phyloP scores from a whole-genome alignment of 768 basidiomycete genomes.

The Rhizopogon rudus region DNA sequence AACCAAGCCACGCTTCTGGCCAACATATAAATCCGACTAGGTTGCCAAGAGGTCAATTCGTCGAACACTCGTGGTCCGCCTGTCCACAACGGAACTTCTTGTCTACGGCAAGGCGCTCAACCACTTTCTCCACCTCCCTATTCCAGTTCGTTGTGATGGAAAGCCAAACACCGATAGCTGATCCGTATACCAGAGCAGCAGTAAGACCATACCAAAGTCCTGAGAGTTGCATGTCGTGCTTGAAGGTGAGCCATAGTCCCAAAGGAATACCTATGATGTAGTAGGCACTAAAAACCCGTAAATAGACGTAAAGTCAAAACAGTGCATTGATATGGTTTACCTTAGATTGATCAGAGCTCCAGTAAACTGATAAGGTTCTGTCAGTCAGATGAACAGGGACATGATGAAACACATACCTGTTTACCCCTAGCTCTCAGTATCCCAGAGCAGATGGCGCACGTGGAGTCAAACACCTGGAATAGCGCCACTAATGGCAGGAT shows the following conservation, averaged over 20 bases:
- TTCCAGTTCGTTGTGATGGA: slow-evolving; percentile 63
- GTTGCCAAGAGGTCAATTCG: not conserved
- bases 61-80: not conserved
- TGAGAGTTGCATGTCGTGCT: slow-evolving; percentile 48
- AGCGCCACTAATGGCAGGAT: slow-evolving; percentile 75
- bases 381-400: not conserved
- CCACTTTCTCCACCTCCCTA: slow-evolving; percentile 56
- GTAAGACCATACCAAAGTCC: slow-evolving; percentile 90
- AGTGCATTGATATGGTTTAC: slow-evolving; percentile 24
- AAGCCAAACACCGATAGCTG: slow-evolving; percentile 46
- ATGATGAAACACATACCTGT: slow-evolving; percentile 37
- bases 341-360: slow-evolving; percentile 80
- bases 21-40: not conserved
- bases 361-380: slow-evolving; percentile 40
- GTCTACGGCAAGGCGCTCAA: slow-evolving; percentile 40
- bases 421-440: slow-evolving; percentile 81
- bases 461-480: slow-evolving; percentile 81
- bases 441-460: slow-evolving; percentile 65
- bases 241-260: slow-evolving; percentile 75
- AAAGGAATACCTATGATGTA: slow-evolving; percentile 81
- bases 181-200: slow-evolving; percentile 49
- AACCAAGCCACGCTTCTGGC: not conserved
- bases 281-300: slow-evolving; percentile 48
- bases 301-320: not conserved
- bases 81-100: slow-evolving; percentile 21